Base-by-base conservation (phyloP, 1,284 basidiomycete species). In the Melampsora larici-populina region DNA sequence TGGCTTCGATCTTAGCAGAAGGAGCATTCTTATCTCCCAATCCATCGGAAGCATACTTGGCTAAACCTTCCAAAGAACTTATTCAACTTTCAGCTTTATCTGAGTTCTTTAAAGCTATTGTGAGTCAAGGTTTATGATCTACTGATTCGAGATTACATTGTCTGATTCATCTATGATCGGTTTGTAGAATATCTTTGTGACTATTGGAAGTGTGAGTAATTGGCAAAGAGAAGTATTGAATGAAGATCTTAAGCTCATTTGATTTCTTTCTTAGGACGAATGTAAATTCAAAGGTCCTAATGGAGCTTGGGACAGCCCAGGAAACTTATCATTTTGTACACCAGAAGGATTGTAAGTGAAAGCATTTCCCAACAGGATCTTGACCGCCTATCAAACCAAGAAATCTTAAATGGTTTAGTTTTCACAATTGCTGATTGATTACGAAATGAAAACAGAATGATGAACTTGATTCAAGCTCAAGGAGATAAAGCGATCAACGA, bases 381-480 rank as follows among this genome's bases (percentile, higher is more conserved):
- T 9, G 62, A 31, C 5, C 31, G 1, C 31, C 5, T 31, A 5
- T 31, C 31, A 31, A 31, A 31, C 2, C 31, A 1, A 2, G 31
- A 31, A 31, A 31, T 31, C 2, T 31, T 31, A 5, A 31, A 31
- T 31, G 31, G 31, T 31, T 31, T 31, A 31, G 5, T 31, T 31
- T 31, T 31, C 2, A 31, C 17, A 11, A 63, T 17, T n/a, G 31
- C 8, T 7, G 2, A 33, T n/a, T 7, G 2, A 33, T 24, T 73
- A 18, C 40, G 3, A 13, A 11, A 49, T n/a, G 40, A 49, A 13
- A 21, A 36, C n/a, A 70, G 74, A 18, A 78, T 78, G 75, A 78
- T 78, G 75, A 78, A 78, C 26, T 60, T 78, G 18, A 70, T 78
- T 40, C 75, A 67, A 31, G 75, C 75, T 8, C 46, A 78, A 51